Percentiles rank a stretch among this genome's conserved stretches.
Evolutionary conservation across 345 rosid species (phyloP).

Genomic region (Gossypioides kirkii): DNA sequence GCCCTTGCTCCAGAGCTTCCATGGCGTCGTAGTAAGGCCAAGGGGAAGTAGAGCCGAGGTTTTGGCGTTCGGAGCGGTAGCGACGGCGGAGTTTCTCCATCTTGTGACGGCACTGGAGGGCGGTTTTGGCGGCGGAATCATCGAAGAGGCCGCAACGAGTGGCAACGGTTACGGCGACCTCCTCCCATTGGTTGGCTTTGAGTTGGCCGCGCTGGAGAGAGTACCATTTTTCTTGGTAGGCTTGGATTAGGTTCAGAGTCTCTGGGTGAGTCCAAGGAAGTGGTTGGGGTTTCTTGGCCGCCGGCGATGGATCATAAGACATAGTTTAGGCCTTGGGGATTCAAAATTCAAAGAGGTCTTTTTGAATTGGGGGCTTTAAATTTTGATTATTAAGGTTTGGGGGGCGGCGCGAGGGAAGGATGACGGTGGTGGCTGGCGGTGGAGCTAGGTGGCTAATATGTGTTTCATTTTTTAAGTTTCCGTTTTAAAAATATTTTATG

Average conservation of each 20-base stretch:
- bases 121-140: conserved; percentile 34
- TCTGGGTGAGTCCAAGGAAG: conserved; percentile 70
- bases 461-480: not conserved
- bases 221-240: conserved; percentile 69
- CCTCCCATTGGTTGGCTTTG: conserved; percentile 71
- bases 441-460: not conserved
- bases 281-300: conserved; percentile 47
- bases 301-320: not conserved
- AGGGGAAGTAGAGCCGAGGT: conserved; percentile 23
- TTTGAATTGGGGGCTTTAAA: not conserved
- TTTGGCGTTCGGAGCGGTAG: conserved; percentile 51
- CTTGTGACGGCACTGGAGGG: conserved; percentile 76
- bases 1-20: conserved; percentile 65
- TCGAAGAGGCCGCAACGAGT: conserved; percentile 48
- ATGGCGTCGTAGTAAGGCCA: conserved; percentile 69
- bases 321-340: not conserved
- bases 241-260: conserved; percentile 54
- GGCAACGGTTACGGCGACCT: conserved; percentile 56
- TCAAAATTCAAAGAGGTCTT: not conserved
- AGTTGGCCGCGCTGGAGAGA: conserved; percentile 58
- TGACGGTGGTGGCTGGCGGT: not conserved
- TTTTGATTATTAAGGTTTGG: not conserved
- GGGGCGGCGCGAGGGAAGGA: not conserved
- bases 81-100: conserved; percentile 82
- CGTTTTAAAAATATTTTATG: not conserved